Percentiles rank a stretch among this genome's conserved stretches.
Evolutionary conservation across 441 rosid genomes (phyloP).

Genomic region (Erodium moschatum): DNA sequence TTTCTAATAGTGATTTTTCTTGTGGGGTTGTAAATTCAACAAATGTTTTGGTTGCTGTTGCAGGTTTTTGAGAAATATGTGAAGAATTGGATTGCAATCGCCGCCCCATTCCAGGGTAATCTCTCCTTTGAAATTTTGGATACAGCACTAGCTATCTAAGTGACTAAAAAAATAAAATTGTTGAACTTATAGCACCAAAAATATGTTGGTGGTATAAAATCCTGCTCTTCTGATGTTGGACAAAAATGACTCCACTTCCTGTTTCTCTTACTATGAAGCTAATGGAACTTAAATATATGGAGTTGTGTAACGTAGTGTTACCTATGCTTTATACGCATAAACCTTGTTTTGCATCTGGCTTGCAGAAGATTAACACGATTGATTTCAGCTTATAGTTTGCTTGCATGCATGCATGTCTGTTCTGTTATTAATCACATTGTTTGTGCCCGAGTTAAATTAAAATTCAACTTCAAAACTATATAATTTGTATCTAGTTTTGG

Average conservation of each 20-base stretch:
- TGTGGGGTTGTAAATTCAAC: neutral
- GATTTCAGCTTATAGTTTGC: neutral
- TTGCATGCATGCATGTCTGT: neutral
- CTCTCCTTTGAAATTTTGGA: slow-evolving; percentile 12
- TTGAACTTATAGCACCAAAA: neutral
- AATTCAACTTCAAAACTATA: neutral
- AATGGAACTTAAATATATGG: neutral
- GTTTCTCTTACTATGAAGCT: neutral
- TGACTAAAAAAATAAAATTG: neutral
- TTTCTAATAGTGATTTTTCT: slow-evolving; percentile 1
- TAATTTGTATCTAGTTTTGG: neutral
- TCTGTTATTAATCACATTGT: neutral
- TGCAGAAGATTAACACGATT: neutral
- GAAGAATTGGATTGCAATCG: slow-evolving; percentile 89
- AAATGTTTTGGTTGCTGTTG: slow-evolving; percentile 5
- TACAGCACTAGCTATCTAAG: neutral
- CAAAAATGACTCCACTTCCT: neutral
- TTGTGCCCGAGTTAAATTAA: neutral
- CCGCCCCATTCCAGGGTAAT: slow-evolving; percentile 82
- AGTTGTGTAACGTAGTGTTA: neutral
- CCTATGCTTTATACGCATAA: neutral
- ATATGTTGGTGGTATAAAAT: neutral
- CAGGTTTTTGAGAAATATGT: slow-evolving; percentile 86
- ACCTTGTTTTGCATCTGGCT: neutral
- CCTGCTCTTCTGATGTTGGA: too few relatives aligned